Evolutionary conservation across 106 monocot species (phyloP).

Genomic region (Acorus calamus): DNA sequence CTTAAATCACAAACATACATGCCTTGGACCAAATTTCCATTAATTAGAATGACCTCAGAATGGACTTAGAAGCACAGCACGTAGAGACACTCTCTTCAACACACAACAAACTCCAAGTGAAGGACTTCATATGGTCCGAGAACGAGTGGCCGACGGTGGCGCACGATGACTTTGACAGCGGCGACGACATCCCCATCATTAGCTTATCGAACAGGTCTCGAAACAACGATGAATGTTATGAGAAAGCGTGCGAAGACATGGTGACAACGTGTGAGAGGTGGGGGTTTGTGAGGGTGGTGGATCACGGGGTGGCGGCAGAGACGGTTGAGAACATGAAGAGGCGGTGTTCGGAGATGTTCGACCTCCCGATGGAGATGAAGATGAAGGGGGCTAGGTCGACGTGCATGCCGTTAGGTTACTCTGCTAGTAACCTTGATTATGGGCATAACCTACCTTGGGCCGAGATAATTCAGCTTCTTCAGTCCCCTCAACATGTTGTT

Average conservation of each 20-base stretch:
- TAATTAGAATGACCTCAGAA: too few species aligned
- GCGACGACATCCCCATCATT: slow-evolving; percentile 6
- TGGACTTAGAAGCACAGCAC: slow-evolving; percentile 1
- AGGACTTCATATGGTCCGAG: slow-evolving; percentile 18
- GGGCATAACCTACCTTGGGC: slow-evolving; percentile 7
- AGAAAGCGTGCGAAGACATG: slow-evolving; percentile 6
- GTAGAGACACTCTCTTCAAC: slow-evolving; percentile 6
- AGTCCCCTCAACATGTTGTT: not conserved
- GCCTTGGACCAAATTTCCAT: too few species aligned
- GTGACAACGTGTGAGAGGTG: slow-evolving; percentile 4
- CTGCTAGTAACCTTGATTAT: slow-evolving; percentile 14
- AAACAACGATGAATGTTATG: not conserved
- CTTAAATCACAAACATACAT: too few species aligned
- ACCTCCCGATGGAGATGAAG: slow-evolving; percentile 6
- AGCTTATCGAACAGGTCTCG: not conserved
- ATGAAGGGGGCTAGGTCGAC: slow-evolving; percentile 1
- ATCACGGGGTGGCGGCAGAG: slow-evolving; percentile 4
- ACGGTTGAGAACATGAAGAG: slow-evolving; percentile 1
- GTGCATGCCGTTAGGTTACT: slow-evolving; percentile 11
- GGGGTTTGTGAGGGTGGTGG: slow-evolving; percentile 12
- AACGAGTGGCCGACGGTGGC: slow-evolving; percentile 5
- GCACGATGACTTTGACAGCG: slow-evolving; percentile 1
- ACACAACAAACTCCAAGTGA: not conserved
- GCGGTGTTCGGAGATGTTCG: slow-evolving; percentile 2
- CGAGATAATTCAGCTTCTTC: too few species aligned